Evolutionary conservation across 2,329 filamentous ascomycete species (phyloP).

Genomic region (Epichloe amarillans): DNA sequence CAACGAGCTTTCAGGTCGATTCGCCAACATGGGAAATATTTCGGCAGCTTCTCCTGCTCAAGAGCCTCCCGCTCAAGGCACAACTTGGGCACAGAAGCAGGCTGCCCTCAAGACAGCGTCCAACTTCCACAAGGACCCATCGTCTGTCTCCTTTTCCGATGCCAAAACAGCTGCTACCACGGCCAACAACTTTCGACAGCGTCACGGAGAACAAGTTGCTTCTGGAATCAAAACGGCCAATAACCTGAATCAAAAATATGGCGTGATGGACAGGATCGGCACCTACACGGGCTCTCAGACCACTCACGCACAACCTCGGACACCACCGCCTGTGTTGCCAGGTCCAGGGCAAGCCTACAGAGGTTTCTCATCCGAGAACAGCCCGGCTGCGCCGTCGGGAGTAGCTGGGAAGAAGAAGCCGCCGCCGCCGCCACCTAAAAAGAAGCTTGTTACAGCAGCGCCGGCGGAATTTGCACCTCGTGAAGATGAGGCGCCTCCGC

Average conservation of each 20-base stretch:
- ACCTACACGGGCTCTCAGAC: slow-evolving; percentile 12
- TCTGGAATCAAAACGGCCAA: slow-evolving; percentile 44
- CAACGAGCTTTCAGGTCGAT: slow-evolving; percentile 55
- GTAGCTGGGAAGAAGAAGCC: slow-evolving; percentile 38
- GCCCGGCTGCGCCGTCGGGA: not conserved
- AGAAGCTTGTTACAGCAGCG: slow-evolving; percentile 29
- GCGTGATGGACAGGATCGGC: slow-evolving; percentile 28
- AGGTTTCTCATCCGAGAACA: not conserved
- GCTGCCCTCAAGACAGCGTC: slow-evolving; percentile 48
- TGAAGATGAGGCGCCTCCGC: slow-evolving; percentile 29
- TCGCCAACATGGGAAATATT: slow-evolving; percentile 37
- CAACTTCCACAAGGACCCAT: slow-evolving; percentile 45
- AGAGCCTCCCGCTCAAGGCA: slow-evolving; percentile 30
- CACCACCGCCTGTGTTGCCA: not conserved
- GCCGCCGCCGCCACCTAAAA: slow-evolving; percentile 38
- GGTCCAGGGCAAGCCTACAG: not conserved
- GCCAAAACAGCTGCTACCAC: slow-evolving; percentile 44
- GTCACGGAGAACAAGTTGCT: slow-evolving; percentile 55
- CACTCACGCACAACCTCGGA: slow-evolving; percentile 3
- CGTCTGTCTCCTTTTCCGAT: slow-evolving; percentile 46
- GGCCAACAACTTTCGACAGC: slow-evolving; percentile 55
- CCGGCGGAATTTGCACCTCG: slow-evolving; percentile 8
- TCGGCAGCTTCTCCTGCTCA: slow-evolving; percentile 11
- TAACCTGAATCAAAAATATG: slow-evolving; percentile 48
- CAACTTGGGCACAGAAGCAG: slow-evolving; percentile 52